Evolutionary conservation across 176 grass and related monocot species (phyloP).

Genomic region (Sorghum bicolor): DNA sequence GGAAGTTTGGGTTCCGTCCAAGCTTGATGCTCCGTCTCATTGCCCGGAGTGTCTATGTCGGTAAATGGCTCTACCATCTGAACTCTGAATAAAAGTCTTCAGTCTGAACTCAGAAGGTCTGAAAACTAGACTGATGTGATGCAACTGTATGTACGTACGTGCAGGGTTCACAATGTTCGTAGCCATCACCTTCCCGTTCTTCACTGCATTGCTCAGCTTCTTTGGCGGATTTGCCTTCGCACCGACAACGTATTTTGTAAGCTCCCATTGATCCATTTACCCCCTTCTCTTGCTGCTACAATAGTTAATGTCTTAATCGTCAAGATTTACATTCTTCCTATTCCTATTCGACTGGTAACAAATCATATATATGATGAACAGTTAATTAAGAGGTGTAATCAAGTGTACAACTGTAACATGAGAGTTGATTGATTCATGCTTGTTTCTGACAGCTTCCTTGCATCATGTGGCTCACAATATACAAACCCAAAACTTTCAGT

Average conservation of each 20-base stretch:
- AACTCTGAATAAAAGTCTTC: background rate
- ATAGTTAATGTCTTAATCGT: background rate
- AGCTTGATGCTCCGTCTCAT: constrained; percentile 63
- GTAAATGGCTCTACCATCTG: constrained; percentile 28
- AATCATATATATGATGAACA: too few relatives aligned
- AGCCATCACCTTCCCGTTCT: constrained; percentile 84
- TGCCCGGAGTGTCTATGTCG: constrained; percentile 59
- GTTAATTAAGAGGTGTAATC: background rate
- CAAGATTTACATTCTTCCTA: background rate
- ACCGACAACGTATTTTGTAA: constrained; percentile 83
- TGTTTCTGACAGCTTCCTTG: constrained; percentile 66
- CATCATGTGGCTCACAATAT: constrained; percentile 79
- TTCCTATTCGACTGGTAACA: background rate
- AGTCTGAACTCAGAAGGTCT: background rate
- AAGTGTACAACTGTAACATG: background rate
- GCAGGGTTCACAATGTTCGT: constrained; percentile 94
- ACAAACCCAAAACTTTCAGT: constrained; percentile 74
- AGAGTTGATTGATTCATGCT: background rate
- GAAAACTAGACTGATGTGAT: constrained; percentile 5
- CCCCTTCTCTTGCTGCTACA: background rate
- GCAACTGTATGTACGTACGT: background rate
- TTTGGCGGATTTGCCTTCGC: constrained; percentile 90
- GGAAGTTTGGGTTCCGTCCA: constrained; percentile 54
- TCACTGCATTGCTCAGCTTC: constrained; percentile 72
- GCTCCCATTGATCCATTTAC: background rate